Evolutionary conservation across 208 protist genomes (phyloP), one percentile per base, ranked within the genome.

Genomic region (Leishmania lainsoni): DNA sequence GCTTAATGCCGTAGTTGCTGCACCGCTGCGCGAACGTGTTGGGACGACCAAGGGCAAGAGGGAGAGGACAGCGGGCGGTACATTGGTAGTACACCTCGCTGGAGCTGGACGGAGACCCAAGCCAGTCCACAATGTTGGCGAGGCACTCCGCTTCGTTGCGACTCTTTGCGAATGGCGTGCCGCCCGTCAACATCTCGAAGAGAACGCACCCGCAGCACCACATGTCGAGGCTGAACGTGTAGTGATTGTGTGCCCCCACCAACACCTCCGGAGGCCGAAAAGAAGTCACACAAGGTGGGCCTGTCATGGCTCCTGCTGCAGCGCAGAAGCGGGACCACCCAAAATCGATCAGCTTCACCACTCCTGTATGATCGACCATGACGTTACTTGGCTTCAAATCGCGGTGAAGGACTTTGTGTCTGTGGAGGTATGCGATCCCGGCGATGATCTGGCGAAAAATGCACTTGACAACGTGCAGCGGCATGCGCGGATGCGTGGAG

Each of bases 131-230:
- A 61, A 95, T 94, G 78, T 86, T 89, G 52, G 81, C 80, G 48
- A 94, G 79, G 20, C 92, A 91, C 66, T 95, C 86, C 10, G 73
- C 80, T 76, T 96, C 93, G 72, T 79, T 87, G 29, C 85, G 78
- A 35, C 86, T 93, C 65, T 81, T 89, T 17, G 90, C 75, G 76
- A 99, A 99, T 26, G 81, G 74, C 20, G 97, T 98, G 74, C 97
- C 93, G 16, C 98, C 98, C 0, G 99, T 90, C 35, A 99, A 81
- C 81, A 99, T 92, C 90, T 99, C 99, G 35, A 98, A 99, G 17
- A 99, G 86, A 17, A 99, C 98, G 86, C 98, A 99, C 35, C 97
- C 99, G 58, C 89, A 91, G 69, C 95, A 98, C 98, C 98, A 99
- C 35, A 99, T 78, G 81, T 99, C 98, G 54, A 99, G 92, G 35